Percentiles rank a stretch among this genome's conserved stretches.
Conservation (phyloP, 148 eudicot genomes). For the Limonium bicolor region DNA sequence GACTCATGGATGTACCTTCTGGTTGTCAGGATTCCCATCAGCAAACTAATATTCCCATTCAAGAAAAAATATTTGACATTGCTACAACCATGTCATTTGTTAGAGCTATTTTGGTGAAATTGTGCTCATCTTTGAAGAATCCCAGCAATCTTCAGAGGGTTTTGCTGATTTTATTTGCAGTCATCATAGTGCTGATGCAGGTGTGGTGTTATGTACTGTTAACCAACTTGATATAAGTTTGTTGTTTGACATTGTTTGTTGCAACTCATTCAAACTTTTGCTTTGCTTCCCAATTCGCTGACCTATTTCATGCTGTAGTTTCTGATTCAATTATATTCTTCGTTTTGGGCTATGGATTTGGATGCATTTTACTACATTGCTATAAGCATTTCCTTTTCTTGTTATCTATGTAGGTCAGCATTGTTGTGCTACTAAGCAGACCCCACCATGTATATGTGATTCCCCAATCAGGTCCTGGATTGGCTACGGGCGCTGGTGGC, state of each 20-base stretch:
- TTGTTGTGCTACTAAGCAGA: conserved; percentile 56
- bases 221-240: background rate
- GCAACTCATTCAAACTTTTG: background rate
- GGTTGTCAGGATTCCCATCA: conserved; percentile 11
- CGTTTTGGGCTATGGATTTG: background rate
- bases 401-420: conserved; percentile 51
- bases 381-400: background rate
- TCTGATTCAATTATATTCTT: too few relatives aligned
- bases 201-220: conserved; percentile 13
- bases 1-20: conserved; percentile 7
- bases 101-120: conserved; percentile 23
- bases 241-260: background rate
- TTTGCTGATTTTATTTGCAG: conserved; percentile 23
- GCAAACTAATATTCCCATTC: conserved; percentile 13
- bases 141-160: conserved; percentile 20
- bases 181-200: conserved; percentile 55
- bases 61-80: conserved; percentile 10
- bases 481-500: conserved; percentile 9
- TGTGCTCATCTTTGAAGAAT: conserved; percentile 18
- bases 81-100: conserved; percentile 19
- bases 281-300: background rate
- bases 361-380: background rate
- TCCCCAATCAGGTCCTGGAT: conserved; percentile 22
- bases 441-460: conserved; percentile 56
- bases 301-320: too few relatives aligned